Evolutionary conservation across 345 rosid species (phyloP).

Genomic region (Moringa oleifera): DNA sequence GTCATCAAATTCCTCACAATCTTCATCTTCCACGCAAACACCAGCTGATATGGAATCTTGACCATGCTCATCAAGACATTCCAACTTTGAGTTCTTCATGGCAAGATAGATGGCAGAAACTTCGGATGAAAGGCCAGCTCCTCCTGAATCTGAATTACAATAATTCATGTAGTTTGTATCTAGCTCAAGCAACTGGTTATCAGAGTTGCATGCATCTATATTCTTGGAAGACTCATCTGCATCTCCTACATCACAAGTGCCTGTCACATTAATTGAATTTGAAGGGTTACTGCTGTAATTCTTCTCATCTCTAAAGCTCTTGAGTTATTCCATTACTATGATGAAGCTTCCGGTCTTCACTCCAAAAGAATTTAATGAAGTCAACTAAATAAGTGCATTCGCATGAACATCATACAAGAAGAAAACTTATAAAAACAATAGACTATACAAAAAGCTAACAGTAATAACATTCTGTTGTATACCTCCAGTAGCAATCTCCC

Average conservation of each 20-base stretch:
- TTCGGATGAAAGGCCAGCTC: conserved; percentile 53
- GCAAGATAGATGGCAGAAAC: conserved; percentile 95
- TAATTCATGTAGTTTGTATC: conserved; percentile 31
- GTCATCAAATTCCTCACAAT: conserved; percentile 76
- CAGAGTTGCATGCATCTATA: conserved; percentile 23
- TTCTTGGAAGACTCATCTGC: conserved; percentile 28
- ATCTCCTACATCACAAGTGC: conserved; percentile 21
- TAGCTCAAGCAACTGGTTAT: conserved; percentile 33
- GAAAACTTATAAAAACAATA: neutral
- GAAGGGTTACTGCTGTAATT: neutral
- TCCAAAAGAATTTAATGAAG: conserved; percentile 26
- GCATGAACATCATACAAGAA: conserved; percentile 7
- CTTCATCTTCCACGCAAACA: conserved; percentile 63
- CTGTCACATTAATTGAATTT: conserved; percentile 1
- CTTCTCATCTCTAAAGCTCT: conserved; percentile 22
- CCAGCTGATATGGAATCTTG: conserved; percentile 71
- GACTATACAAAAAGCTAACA: neutral
- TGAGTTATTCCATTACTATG: conserved; percentile 15
- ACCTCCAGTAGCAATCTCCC: conserved; percentile 42
- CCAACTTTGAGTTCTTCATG: conserved; percentile 93
- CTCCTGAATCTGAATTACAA: conserved; percentile 44
- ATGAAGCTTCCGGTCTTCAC: conserved; percentile 25
- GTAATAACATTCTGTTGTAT: conserved; percentile 3
- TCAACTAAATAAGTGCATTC: conserved; percentile 20
- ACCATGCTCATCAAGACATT: conserved; percentile 79